Evolutionary conservation across 2,329 filamentous ascomycete species (phyloP), one percentile per base, ranked within the genome.

Genomic region (Beauveria caledonica): DNA sequence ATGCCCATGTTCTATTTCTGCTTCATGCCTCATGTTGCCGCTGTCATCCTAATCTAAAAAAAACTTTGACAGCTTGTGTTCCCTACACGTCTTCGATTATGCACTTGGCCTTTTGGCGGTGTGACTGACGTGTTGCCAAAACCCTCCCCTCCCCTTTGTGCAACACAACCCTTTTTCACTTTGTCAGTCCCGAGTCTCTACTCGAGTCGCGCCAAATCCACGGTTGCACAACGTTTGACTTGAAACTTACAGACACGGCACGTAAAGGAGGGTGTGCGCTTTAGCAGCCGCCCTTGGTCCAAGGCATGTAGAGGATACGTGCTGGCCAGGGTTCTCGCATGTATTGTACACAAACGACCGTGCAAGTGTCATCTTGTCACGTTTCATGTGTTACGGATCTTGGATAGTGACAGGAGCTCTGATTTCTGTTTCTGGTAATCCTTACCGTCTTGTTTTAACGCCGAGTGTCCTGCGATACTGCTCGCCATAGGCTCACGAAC

Each of bases 281-380:
- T 40, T 10, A 13, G 5, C 29, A 23, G 13, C 8, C 2, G n/a
- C 25, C 17, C 36, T n/a, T 19, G 10, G 33, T 25, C 36, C 1
- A n/a, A n/a, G 23, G 1, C 3, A 58, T 58, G 46, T 58, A 58
- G n/a, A 42, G 21, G 33, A 51, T 58, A 58, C 56, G 19, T 44
- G 8, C 19, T n/a, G 23, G 7, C 36, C 5, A 13, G n/a, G 46
- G 19, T 13, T 21, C 6, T 27, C 5, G 23, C 23, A 11, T 50
- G 46, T 44, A 51, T 40, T 25, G 44, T 51, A 42, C 56, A 33
- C 36, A 44, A 36, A 44, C 25, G 8, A 27, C 39, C 11, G 23
- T 51, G 46, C 46, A 51, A 11, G 33, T 27, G 56, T 40, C 2
- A 17, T 13, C 53, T 1, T 21, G 27, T 46, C 17, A 33, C 36